Evolutionary conservation across 2,329 filamentous ascomycete genomes (phyloP).

Genomic region (Cadophora sp.): DNA sequence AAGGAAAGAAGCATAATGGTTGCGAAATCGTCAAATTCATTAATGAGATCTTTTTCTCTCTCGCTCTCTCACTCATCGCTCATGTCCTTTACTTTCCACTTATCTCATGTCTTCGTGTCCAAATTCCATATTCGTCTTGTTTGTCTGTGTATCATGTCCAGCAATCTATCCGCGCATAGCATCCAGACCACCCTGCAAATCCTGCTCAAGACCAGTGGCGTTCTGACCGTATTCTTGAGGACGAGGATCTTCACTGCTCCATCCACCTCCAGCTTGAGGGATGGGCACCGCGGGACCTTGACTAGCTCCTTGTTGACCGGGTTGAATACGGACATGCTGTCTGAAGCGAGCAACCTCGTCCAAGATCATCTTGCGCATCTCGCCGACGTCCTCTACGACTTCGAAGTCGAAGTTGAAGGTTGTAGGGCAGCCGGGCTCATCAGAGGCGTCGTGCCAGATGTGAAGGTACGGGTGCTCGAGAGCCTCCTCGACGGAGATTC

Average conservation of each 20-base stretch:
- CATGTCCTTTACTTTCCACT: conserved; percentile 14
- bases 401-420: conserved; percentile 99
- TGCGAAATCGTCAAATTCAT: conserved; percentile 30
- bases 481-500: conserved; percentile 93
- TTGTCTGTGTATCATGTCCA: conserved; percentile 8
- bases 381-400: conserved; percentile 90
- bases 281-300: conserved; percentile 44
- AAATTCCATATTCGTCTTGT: conserved; percentile 13
- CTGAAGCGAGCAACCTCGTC: conserved; percentile 94
- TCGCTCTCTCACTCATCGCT: conserved; percentile 15
- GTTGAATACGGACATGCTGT: conserved; percentile 49
- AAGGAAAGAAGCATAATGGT: not conserved
- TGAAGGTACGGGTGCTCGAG: conserved; percentile 95
- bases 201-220: conserved; percentile 45
- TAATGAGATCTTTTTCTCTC: conserved; percentile 27
- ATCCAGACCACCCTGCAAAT: conserved; percentile 46
- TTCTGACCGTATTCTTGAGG: conserved; percentile 45
- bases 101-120: conserved; percentile 7
- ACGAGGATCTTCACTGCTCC: conserved; percentile 45
- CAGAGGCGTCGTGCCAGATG: conserved; percentile 95
- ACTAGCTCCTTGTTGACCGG: conserved; percentile 39
- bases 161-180: conserved; percentile 28
- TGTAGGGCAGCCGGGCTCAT: conserved; percentile 91
- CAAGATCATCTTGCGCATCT: conserved; percentile 97
- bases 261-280: conserved; percentile 42